These are phyloP conservation scores for Arabidopsis lyrata DNA, from an alignment of 441 rosid genomes.

Conservation along the genomic window DNA sequence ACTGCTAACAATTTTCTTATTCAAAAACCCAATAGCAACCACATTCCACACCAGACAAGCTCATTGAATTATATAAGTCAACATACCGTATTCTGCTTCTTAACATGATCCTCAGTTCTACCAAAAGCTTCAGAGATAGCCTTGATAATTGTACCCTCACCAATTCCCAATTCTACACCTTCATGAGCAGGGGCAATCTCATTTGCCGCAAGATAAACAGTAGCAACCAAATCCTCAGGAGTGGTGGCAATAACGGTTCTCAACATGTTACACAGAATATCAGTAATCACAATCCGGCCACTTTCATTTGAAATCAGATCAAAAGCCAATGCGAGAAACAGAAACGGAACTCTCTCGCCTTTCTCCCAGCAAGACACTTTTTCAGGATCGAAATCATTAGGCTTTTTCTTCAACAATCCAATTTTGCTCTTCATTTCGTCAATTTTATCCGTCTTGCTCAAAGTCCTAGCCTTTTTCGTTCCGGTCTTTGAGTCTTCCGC, in stretches of 20 bases:
- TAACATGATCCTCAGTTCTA: conserved; percentile 75
- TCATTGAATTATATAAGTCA: conserved; percentile 9
- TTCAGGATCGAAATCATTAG: conserved; percentile 65
- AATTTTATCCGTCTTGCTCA: conserved; percentile 45
- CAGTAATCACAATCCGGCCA: conserved; percentile 82
- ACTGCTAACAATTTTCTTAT: background rate
- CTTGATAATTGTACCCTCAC: conserved; percentile 77
- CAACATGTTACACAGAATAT: conserved; percentile 80
- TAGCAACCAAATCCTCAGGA: conserved; percentile 78
- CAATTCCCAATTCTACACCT: conserved; percentile 86
- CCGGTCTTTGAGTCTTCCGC: conserved; percentile 42
- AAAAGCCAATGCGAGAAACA: conserved; percentile 71
- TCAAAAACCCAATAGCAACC: conserved; percentile 10
- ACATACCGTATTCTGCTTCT: conserved; percentile 65
- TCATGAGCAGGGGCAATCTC: conserved; percentile 88
- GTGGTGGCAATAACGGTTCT: conserved; percentile 81
- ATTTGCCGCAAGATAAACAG: conserved; percentile 77
- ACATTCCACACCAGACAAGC: conserved; percentile 16
- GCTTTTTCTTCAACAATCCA: conserved; percentile 66
- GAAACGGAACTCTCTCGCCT: conserved; percentile 85
- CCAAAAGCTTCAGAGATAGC: conserved; percentile 90
- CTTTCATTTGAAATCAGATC: conserved; percentile 72
- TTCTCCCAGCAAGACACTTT: conserved; percentile 68
- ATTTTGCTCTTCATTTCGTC: conserved; percentile 65
- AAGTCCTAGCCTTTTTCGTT: conserved; percentile 50